Evolutionary conservation across 257 asterid genomes (phyloP).

Genomic region (Marsdenia floribunda): DNA sequence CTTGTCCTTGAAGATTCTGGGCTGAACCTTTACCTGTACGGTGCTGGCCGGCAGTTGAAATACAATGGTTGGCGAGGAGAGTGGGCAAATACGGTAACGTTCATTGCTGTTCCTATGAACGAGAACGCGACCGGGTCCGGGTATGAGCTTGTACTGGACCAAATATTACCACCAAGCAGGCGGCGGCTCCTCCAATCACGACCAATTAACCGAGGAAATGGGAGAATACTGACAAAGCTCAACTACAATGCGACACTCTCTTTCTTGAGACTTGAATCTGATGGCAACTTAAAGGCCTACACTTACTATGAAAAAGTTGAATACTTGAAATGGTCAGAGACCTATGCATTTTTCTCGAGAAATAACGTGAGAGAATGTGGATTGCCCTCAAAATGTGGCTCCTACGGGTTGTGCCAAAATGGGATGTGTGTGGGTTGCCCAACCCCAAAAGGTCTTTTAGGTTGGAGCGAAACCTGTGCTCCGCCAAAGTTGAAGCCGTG

Average conservation of each 20-base stretch:
- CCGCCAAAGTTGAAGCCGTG: constrained; percentile 18
- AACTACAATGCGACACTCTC: constrained; percentile 15
- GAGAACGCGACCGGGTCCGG: constrained; percentile 6
- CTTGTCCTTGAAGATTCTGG: constrained; percentile 13
- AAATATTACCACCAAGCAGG: not conserved
- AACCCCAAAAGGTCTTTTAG: constrained; percentile 21
- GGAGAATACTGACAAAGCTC: not conserved
- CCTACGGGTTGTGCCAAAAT: constrained; percentile 14
- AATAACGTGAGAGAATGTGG: constrained; percentile 11
- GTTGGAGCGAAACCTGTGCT: constrained; percentile 16
- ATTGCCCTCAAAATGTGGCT: constrained; percentile 20
- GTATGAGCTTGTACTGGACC: not conserved
- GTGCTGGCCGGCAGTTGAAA: not conserved
- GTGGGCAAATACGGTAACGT: constrained; percentile 6
- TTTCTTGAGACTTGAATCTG: constrained; percentile 19
- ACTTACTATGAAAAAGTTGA: constrained; percentile 17
- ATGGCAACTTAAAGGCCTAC: constrained; percentile 18
- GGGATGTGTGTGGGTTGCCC: constrained; percentile 28
- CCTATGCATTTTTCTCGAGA: constrained; percentile 12
- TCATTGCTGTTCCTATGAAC: not conserved
- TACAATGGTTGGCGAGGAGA: constrained; percentile 21
- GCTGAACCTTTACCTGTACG: constrained; percentile 6
- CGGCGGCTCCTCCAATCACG: constrained; percentile 5
- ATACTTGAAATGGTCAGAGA: constrained; percentile 16
- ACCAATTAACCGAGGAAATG: not conserved